phyloP scores from a whole-genome alignment of 2,329 filamentous ascomycete species.

The Plenodomus lindquistii region DNA sequence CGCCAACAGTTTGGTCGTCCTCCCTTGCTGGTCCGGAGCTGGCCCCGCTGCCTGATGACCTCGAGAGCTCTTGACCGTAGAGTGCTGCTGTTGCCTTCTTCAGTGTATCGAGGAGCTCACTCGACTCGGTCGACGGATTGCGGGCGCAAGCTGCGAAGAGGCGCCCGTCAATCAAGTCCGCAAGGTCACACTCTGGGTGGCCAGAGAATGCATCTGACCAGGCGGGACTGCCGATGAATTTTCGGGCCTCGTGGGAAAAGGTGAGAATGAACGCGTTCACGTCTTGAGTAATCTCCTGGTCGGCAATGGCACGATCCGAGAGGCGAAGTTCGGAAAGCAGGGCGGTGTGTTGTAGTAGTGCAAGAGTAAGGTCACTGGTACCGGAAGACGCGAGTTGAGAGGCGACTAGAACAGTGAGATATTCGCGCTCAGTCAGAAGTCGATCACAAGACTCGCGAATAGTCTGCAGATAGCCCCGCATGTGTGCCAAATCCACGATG shows the following conservation, averaged over 20 bases:
- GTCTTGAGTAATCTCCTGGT: constrained; percentile 37
- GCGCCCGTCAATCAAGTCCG: constrained; percentile 61
- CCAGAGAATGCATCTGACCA: constrained; percentile 40
- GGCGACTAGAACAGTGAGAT: constrained; percentile 35
- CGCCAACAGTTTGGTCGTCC: constrained; percentile 9
- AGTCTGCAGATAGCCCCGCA: constrained; percentile 23
- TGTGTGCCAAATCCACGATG: constrained; percentile 16
- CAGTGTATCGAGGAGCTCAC: constrained; percentile 22
- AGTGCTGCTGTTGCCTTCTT: constrained; percentile 24
- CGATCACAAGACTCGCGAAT: constrained; percentile 21
- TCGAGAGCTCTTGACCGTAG: constrained; percentile 18
- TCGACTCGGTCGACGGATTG: constrained; percentile 16
- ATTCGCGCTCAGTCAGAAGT: constrained; percentile 41
- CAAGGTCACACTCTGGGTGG: constrained; percentile 49
- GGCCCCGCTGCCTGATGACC: constrained; percentile 5
- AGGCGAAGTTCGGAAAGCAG: constrained; percentile 49
- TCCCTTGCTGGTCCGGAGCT: neutral
- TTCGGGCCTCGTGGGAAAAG: constrained; percentile 45
- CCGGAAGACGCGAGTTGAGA: constrained; percentile 38
- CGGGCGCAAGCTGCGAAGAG: constrained; percentile 35
- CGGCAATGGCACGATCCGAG: constrained; percentile 41
- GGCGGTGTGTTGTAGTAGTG: constrained; percentile 50
- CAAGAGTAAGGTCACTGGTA: constrained; percentile 37
- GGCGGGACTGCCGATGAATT: constrained; percentile 41
- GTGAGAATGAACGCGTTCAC: constrained; percentile 39